These are phyloP conservation scores for Tulasnella sp. DNA, from an alignment of 768 basidiomycete species.

Conservation along the genomic window DNA sequence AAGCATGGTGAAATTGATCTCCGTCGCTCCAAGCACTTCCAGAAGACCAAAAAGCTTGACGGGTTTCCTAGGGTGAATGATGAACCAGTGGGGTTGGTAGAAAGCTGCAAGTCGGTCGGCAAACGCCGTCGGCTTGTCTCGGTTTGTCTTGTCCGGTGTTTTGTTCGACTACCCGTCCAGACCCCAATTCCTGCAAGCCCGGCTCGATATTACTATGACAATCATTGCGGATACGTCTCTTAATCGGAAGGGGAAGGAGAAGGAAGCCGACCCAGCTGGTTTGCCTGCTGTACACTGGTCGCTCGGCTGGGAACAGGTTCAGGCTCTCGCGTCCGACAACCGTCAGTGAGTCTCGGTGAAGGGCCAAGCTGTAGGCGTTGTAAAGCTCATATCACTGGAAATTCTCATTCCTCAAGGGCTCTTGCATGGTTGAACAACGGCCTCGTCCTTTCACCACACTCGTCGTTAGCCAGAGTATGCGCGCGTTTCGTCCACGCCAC, in stretches of 20 bases:
- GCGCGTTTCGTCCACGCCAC: slow-evolving; percentile 8
- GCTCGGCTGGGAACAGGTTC: neutral
- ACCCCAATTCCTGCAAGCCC: neutral
- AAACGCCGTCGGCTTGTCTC: neutral
- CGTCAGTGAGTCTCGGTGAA: neutral
- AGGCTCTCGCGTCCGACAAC: neutral
- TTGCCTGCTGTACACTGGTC: neutral
- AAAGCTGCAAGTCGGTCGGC: neutral
- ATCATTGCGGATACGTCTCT: neutral
- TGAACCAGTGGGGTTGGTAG: neutral
- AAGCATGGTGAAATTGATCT: neutral
- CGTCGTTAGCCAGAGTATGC: slow-evolving; percentile 5
- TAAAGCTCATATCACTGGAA: neutral
- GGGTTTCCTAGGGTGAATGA: neutral
- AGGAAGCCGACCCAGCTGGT: neutral
- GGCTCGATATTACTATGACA: neutral
- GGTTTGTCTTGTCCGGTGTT: neutral
- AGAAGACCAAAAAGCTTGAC: neutral
- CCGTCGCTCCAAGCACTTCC: neutral
- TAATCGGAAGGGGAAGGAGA: neutral
- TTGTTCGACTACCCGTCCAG: neutral
- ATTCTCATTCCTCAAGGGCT: neutral
- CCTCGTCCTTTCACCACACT: neutral
- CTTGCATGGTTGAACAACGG: slow-evolving; percentile 1
- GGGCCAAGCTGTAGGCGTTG: no score